phyloP scores from a whole-genome alignment of 169 alveolate genomes.

The Neospora caninum region DNA sequence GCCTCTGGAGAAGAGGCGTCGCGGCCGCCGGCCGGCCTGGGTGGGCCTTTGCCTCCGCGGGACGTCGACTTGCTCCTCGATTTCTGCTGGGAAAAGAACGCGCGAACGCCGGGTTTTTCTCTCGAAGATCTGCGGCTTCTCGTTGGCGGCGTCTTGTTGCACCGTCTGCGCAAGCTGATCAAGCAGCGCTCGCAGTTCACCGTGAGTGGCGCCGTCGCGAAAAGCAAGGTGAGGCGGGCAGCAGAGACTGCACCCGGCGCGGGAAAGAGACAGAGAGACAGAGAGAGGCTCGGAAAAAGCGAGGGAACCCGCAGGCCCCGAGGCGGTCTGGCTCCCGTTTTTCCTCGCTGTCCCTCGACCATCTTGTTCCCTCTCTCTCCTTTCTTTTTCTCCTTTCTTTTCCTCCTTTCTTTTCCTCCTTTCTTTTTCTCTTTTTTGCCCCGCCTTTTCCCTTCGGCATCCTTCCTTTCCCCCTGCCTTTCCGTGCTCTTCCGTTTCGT shows the following conservation, averaged over 20 bases:
- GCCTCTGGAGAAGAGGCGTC: background rate
- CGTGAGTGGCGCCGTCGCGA: slow-evolving; percentile 55
- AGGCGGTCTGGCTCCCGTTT: too few relatives aligned
- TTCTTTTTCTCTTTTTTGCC: background rate
- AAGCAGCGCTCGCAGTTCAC: slow-evolving; percentile 19
- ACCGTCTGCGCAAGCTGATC: background rate
- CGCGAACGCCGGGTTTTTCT: background rate
- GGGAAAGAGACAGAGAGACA: background rate
- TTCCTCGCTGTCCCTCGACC: too few relatives aligned
- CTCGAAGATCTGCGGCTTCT: slow-evolving; percentile 32
- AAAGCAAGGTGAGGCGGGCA: slow-evolving; percentile 32
- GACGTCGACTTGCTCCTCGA: background rate
- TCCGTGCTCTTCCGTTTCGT: too few relatives aligned
- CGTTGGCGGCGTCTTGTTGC: slow-evolving; percentile 33
- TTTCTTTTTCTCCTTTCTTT: background rate
- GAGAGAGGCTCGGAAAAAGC: too few relatives aligned
- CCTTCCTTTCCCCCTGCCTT: too few relatives aligned
- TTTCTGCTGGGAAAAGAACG: background rate
- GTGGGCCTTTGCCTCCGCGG: background rate
- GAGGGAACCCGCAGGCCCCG: too few relatives aligned
- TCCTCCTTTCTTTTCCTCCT: background rate
- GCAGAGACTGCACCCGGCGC: too few relatives aligned
- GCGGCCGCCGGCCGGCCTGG: too few relatives aligned
- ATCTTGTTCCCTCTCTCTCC: background rate
- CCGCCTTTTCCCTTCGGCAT: too few relatives aligned